Base-by-base conservation (phyloP, 768 basidiomycete species). In the Thelephora ganbajun region DNA sequence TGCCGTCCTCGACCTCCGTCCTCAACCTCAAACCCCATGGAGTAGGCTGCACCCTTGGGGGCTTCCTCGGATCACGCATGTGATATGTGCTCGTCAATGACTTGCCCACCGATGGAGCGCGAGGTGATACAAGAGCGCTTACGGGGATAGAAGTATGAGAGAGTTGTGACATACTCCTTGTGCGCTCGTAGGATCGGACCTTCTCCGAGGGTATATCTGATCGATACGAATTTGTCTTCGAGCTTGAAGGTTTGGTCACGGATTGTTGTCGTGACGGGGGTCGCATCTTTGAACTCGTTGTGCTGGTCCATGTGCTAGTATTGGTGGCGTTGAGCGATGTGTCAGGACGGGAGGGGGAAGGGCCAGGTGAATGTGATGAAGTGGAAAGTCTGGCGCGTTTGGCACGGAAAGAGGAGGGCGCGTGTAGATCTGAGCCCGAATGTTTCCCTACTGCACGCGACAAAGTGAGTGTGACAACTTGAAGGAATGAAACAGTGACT, bases 91-190 rank as follows among this genome's bases (percentile, higher is more conserved):
- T 41, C 14, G 68, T 70, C 23, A 72, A 62, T 11, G 77, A 77
- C 41, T 66, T 69, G 34, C 69, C 64, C 35, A 89, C 56, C 6
- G 85, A 87, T 4, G 83, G 85, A 20, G 81, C 83, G 56, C 83
- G 83, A 0, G 85, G 84, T 2, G 83, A 79, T 37, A 89, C 71
- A 52, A 86, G 66, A 2, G 85, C 85, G 35, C 80, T 81, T 48
- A 89, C 74, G 2, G 85, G 85, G 18, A 89, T 81, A n/a, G 84
- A 87, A 11, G 70, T 67, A 57, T 80, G 77, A 2, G 83, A 83
- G 49, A 80, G 63, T 14, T 16, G 22, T 13, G 36, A 39, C 33
- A 55, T 44, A 57, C 79, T 82, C 37, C 68, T 45, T 71, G 70
- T 43, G 57, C 35, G 33, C 20, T 16, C 50, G 62, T 44, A 53